These are phyloP conservation scores for Amborella trichopoda DNA, from an alignment of 164 flowering plant species.

Conservation along the genomic window DNA sequence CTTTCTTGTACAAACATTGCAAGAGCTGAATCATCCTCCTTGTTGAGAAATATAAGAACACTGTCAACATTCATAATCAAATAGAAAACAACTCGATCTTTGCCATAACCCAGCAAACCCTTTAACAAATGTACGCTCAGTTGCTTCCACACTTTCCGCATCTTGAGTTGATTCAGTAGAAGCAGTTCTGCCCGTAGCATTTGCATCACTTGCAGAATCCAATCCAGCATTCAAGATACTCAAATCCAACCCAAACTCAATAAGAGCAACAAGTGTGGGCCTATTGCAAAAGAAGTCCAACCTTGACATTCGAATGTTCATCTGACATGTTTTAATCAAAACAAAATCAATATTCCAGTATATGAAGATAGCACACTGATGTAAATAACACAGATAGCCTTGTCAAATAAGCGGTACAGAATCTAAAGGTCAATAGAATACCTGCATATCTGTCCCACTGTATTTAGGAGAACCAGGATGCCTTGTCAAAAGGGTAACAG, in stretches of 20 bases:
- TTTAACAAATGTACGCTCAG: constrained; percentile 44
- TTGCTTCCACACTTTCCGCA: constrained; percentile 39
- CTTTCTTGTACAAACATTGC: constrained; percentile 95
- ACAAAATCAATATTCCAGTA: no score
- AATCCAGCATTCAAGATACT: constrained; percentile 21
- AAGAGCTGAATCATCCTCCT: constrained; percentile 93
- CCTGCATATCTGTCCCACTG: constrained; percentile 90
- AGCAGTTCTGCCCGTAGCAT: no score
- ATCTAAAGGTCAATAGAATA: no score
- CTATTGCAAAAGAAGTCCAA: constrained; percentile 88
- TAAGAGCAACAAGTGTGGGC: constrained; percentile 90
- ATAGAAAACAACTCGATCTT: constrained; percentile 77
- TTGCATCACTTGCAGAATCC: constrained; percentile 5
- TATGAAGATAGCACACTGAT: no score
- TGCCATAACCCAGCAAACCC: constrained; percentile 93
- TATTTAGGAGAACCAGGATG: constrained; percentile 60
- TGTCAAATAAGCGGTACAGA: no score
- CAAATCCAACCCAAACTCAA: constrained; percentile 75
- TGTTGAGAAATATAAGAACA: constrained; percentile 75
- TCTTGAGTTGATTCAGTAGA: constrained; percentile 18
- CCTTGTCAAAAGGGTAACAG: constrained; percentile 48
- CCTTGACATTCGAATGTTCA: constrained; percentile 89
- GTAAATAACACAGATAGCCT: no score
- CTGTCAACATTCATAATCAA: constrained; percentile 82
- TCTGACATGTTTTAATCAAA: no score